These are phyloP conservation scores for Diplodia scrobiculata DNA, from an alignment of 2,329 filamentous ascomycete genomes.

Conservation along the genomic window DNA sequence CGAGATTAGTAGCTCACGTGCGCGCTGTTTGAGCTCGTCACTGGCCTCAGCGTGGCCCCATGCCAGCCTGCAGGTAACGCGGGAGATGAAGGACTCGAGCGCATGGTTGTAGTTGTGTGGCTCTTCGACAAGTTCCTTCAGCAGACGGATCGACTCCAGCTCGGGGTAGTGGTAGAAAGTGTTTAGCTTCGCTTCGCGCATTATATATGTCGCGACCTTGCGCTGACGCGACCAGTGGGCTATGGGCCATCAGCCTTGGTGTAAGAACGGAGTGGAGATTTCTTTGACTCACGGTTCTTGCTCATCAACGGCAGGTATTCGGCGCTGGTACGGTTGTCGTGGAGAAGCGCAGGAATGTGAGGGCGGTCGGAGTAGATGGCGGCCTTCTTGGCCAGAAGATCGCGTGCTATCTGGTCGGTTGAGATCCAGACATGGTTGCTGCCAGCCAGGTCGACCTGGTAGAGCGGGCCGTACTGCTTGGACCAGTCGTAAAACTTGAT, in stretches of 20 bases:
- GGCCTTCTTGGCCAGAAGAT: conserved; percentile 49
- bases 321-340: conserved; percentile 50
- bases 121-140: conserved; percentile 50
- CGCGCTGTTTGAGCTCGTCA: conserved; percentile 52
- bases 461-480: conserved; percentile 50
- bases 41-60: conserved; percentile 51
- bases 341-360: conserved; percentile 49
- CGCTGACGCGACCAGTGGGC: conserved; percentile 49
- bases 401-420: conserved; percentile 47
- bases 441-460: conserved; percentile 50
- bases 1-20: conserved; percentile 50
- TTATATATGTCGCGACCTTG: conserved; percentile 51
- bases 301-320: conserved; percentile 52
- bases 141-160: conserved; percentile 49
- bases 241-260: conserved; percentile 34
- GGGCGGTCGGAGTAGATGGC: conserved; percentile 53
- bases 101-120: conserved; percentile 49
- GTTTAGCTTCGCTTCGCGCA: conserved; percentile 48
- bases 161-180: conserved; percentile 50
- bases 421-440: conserved; percentile 52
- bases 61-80: conserved; percentile 52
- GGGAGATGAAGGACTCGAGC: conserved; percentile 50
- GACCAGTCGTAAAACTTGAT: conserved; percentile 53
- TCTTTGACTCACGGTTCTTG: conserved; percentile 44
- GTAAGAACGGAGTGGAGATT: neutral